A percentile compares a stretch with the other conserved stretches of the same genome.
Conservation (phyloP, 192 early-diverging fungal genomes). For the Podila horticola region DNA sequence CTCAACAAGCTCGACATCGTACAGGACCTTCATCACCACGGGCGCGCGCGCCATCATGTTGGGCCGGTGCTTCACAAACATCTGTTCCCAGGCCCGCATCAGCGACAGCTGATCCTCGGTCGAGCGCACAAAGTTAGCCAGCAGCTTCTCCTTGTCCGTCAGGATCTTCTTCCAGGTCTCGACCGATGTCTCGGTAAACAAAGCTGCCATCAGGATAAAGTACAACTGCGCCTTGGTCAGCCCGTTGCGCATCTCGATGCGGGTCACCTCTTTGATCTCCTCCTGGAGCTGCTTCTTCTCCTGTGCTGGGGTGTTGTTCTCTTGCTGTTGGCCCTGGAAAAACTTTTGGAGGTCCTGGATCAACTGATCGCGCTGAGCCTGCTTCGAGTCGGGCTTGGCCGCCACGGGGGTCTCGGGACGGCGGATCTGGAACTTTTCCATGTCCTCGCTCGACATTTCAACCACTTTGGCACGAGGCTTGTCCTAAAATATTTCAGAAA, state of each 20-base stretch:
- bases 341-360: constrained; percentile 67
- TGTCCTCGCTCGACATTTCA: constrained; percentile 68
- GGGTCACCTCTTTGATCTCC: constrained; percentile 84
- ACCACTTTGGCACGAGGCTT: constrained; percentile 73
- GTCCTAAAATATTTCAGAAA: constrained; percentile 29
- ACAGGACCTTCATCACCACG: constrained; percentile 73
- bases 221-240: constrained; percentile 83
- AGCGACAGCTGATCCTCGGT: constrained; percentile 65
- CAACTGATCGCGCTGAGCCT: constrained; percentile 53
- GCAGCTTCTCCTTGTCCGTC: constrained; percentile 52
- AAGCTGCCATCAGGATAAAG: constrained; percentile 67
- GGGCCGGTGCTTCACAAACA: constrained; percentile 54
- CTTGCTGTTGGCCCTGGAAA: constrained; percentile 32
- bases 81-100: constrained; percentile 71
- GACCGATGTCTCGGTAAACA: constrained; percentile 65
- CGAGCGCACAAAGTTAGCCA: constrained; percentile 68
- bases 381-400: constrained; percentile 47
- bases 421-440: constrained; percentile 57
- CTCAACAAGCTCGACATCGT: constrained; percentile 81
- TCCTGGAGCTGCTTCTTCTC: constrained; percentile 57
- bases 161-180: constrained; percentile 51
- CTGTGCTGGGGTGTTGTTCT: background rate
- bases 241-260: constrained; percentile 85
- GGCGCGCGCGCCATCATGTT: constrained; percentile 65
- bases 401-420: constrained; percentile 48